phyloP scores from a whole-genome alignment of 768 basidiomycete genomes.

The Trametes meyenii region DNA sequence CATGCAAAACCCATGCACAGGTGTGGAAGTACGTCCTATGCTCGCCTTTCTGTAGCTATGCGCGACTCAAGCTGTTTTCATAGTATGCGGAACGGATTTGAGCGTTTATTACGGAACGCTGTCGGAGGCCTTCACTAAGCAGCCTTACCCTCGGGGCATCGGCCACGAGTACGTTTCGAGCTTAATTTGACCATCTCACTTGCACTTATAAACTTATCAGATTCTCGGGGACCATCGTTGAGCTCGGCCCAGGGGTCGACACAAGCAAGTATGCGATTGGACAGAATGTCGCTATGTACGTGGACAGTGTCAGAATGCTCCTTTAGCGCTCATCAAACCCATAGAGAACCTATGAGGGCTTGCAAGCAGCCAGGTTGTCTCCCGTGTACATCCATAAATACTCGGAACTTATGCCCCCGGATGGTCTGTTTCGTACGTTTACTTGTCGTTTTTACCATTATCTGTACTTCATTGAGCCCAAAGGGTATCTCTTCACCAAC shows the following conservation, averaged over 20 bases:
- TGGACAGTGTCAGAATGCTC: too few relatives aligned
- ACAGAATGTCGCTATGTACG: conserved; percentile 28
- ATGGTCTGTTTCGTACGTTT: conserved; percentile 35
- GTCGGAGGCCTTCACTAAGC: conserved; percentile 42
- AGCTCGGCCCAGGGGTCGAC: conserved; percentile 23
- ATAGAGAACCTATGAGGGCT: conserved; percentile 44
- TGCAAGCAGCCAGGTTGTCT: not conserved
- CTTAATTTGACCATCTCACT: not conserved
- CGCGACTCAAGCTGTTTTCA: not conserved
- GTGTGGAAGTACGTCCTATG: conserved; percentile 6
- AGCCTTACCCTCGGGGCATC: conserved; percentile 44
- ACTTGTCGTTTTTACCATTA: not conserved
- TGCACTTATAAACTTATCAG: conserved; percentile 1
- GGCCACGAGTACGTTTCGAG: conserved; percentile 46
- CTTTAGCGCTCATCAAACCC: not conserved
- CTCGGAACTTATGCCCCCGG: not conserved
- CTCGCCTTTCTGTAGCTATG: not conserved
- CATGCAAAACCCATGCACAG: not conserved
- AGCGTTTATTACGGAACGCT: conserved; percentile 23
- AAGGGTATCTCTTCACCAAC: conserved; percentile 41
- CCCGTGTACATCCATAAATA: not conserved
- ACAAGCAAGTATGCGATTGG: conserved; percentile 16
- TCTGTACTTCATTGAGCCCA: not conserved
- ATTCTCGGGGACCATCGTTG: conserved; percentile 29
- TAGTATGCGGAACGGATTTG: conserved; percentile 52